Percentiles rank a stretch among this genome's conserved stretches.
Evolutionary conservation across 306 rosid species (phyloP).

Genomic region (Sophora flavescens): DNA sequence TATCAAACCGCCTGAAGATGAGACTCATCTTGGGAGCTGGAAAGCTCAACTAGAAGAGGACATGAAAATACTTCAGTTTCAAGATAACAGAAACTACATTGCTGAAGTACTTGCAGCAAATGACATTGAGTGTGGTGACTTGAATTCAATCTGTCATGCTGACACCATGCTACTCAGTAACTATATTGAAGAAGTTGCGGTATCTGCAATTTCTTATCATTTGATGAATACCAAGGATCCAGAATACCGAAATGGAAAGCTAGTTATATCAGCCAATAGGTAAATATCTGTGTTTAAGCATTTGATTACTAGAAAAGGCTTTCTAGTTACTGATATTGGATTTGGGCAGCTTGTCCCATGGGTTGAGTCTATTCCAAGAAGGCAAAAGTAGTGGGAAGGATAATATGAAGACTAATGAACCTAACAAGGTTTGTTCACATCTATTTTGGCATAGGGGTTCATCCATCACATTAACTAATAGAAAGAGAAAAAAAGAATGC

Average conservation of each 20-base stretch:
- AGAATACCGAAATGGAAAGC: constrained; percentile 79
- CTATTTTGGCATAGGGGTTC: constrained; percentile 6
- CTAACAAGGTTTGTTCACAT: constrained; percentile 60
- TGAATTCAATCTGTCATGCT: constrained; percentile 62
- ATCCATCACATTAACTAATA: background rate
- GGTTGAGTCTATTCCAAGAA: constrained; percentile 76
- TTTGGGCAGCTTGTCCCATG: constrained; percentile 75
- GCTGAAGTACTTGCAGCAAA: constrained; percentile 77
- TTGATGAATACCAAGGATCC: constrained; percentile 66
- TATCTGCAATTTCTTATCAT: constrained; percentile 71
- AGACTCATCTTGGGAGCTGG: constrained; percentile 63
- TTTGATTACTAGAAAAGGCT: background rate
- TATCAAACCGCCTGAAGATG: constrained; percentile 71
- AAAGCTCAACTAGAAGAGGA: constrained; percentile 72
- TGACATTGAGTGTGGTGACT: constrained; percentile 79
- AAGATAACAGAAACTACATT: constrained; percentile 85
- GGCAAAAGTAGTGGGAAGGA: constrained; percentile 61
- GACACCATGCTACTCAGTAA: constrained; percentile 66
- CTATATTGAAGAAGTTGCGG: constrained; percentile 68
- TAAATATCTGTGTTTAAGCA: constrained; percentile 42
- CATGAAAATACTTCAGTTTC: constrained; percentile 64
- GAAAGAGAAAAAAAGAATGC: background rate
- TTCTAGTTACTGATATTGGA: constrained; percentile 37
- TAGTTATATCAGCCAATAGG: constrained; percentile 78
- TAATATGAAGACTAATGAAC: constrained; percentile 62